phyloP scores from a whole-genome alignment of 306 rosid genomes.

The Castanospermum australe region DNA sequence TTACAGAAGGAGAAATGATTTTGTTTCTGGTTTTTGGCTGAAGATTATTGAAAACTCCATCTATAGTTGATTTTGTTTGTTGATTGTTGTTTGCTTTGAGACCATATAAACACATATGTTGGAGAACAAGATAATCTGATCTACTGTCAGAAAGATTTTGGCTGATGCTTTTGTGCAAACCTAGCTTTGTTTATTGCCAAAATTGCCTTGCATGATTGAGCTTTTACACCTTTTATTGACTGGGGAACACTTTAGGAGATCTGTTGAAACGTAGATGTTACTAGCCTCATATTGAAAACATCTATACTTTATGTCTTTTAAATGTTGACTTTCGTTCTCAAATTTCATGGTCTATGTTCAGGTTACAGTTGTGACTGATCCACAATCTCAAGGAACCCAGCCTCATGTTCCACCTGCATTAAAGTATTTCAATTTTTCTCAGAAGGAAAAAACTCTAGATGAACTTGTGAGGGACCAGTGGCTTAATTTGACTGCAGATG shows the following conservation, averaged over 20 bases:
- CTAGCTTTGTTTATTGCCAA: neutral
- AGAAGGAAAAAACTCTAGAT: conserved; percentile 67
- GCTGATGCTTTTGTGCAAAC: neutral
- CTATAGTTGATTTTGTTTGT: neutral
- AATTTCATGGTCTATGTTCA: conserved; percentile 40
- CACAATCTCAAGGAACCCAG: conserved; percentile 58
- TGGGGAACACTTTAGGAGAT: neutral
- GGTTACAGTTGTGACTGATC: conserved; percentile 44
- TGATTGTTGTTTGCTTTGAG: neutral
- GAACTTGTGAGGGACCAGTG: conserved; percentile 77
- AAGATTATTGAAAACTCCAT: neutral
- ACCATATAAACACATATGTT: neutral
- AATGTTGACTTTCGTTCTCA: conserved; percentile 3
- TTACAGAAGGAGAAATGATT: neutral
- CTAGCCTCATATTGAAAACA: neutral
- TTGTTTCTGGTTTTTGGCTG: neutral
- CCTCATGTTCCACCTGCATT: conserved; percentile 50
- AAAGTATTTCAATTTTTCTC: conserved; percentile 58
- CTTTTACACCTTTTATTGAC: neutral
- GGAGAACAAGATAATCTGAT: conserved; percentile 3
- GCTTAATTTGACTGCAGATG: conserved; percentile 64
- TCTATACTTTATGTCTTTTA: neutral
- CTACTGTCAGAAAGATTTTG: neutral
- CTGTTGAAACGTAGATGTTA: neutral
- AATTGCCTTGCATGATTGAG: too few relatives aligned